Percentiles rank a stretch among this genome's conserved stretches.
phyloP scores from a whole-genome alignment of 371 early-diverging fungal species.

The Chytridiales sp. region DNA sequence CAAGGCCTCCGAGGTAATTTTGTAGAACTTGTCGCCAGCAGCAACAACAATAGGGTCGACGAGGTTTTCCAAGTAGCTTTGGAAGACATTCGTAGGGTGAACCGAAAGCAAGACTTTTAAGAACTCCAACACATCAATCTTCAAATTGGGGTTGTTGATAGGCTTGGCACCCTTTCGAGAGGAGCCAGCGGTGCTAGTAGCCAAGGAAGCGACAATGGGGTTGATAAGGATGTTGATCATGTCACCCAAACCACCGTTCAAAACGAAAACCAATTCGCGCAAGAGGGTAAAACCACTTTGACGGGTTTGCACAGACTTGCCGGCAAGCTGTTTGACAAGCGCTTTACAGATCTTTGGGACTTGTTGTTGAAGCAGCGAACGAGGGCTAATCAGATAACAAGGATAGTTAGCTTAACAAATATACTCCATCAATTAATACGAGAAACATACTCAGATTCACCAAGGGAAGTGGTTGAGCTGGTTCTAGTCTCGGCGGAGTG shows the following conservation, averaged over 20 bases:
- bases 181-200: conserved; percentile 24
- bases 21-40: conserved; percentile 74
- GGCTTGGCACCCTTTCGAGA: conserved; percentile 42
- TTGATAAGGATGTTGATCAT: conserved; percentile 68
- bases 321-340: conserved; percentile 66
- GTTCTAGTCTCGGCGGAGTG: no score
- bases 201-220: conserved; percentile 67
- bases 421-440: conserved; percentile 1
- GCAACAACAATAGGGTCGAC: conserved; percentile 64
- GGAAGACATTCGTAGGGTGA: conserved; percentile 61
- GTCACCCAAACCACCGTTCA: conserved; percentile 70
- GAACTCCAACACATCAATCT: conserved; percentile 78
- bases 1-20: conserved; percentile 77
- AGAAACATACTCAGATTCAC: background rate
- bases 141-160: conserved; percentile 75
- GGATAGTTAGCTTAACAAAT: background rate
- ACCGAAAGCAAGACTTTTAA: conserved; percentile 65
- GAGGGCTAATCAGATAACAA: conserved; percentile 11
- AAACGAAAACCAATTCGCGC: conserved; percentile 66
- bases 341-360: conserved; percentile 67
- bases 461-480: background rate
- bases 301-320: conserved; percentile 74
- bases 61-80: conserved; percentile 54
- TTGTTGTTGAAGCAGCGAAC: conserved; percentile 34
- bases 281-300: conserved; percentile 74